phyloP scores from a whole-genome alignment of 257 asterid species.

The Solanum tarapatanum region DNA sequence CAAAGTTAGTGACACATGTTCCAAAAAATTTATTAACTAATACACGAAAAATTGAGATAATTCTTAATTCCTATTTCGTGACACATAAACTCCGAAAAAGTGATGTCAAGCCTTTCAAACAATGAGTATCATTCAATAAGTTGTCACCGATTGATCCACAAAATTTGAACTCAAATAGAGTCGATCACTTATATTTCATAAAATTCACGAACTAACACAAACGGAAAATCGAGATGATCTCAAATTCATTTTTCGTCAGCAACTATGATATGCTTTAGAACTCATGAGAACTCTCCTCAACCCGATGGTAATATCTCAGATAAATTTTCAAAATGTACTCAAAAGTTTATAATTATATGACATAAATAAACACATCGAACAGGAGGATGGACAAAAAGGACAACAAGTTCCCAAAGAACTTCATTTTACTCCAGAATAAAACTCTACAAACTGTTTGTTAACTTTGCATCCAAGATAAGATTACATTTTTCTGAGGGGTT shows the following conservation, averaged over 20 bases:
- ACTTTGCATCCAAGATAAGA: neutral
- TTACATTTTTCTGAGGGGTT: neutral
- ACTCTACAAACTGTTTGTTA: neutral
- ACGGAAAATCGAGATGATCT: no score
- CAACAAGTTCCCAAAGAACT: neutral
- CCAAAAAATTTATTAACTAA: no score
- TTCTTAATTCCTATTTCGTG: no score
- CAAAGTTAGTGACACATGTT: neutral
- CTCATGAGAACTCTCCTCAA: neutral
- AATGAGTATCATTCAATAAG: neutral
- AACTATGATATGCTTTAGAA: neutral
- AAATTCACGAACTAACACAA: neutral
- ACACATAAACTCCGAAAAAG: neutral
- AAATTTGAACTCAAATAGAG: neutral
- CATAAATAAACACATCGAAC: neutral
- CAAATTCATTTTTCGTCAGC: no score
- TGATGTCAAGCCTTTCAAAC: no score
- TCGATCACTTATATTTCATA: neutral
- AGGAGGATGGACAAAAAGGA: neutral
- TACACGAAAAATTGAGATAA: neutral
- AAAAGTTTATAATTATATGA: no score
- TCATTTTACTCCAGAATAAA: neutral
- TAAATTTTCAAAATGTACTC: neutral
- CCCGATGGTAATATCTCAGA: neutral
- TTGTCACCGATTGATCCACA: neutral